A percentile compares a stretch with the other conserved stretches of the same genome.
phyloP scores from a whole-genome alignment of 106 monocot species.

The Apostasia shenzhenica region DNA sequence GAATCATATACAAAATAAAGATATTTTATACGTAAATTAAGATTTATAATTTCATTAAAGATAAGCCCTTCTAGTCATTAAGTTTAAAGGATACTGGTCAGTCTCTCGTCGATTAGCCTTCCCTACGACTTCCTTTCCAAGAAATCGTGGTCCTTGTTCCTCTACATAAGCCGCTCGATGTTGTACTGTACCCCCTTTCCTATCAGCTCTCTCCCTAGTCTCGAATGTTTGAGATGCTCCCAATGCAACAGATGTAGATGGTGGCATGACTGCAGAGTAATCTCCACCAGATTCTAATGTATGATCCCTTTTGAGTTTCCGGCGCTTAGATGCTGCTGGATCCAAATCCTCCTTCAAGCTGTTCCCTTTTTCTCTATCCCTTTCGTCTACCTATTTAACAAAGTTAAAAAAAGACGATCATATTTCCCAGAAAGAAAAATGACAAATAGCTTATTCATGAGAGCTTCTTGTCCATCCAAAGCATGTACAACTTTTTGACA shows the following conservation, averaged over 20 bases:
- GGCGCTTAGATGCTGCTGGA: slow-evolving; percentile 41
- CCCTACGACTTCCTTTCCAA: slow-evolving; percentile 64
- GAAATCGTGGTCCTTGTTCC: slow-evolving; percentile 51
- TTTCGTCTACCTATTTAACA: slow-evolving; percentile 61
- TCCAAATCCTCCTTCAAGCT: slow-evolving; percentile 78
- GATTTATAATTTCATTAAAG: too few species aligned
- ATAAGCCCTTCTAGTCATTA: too few species aligned
- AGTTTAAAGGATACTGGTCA: slow-evolving; percentile 76
- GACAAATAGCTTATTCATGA: background rate
- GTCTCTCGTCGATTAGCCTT: slow-evolving; percentile 65
- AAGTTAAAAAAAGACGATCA: background rate
- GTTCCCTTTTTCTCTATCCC: slow-evolving; percentile 81
- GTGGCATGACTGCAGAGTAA: slow-evolving; percentile 40
- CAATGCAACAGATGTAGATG: slow-evolving; percentile 21
- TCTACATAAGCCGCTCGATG: slow-evolving; percentile 59
- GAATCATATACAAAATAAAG: background rate
- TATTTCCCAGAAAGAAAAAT: background rate
- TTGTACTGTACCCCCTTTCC: slow-evolving; percentile 40
- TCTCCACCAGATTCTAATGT: slow-evolving; percentile 46
- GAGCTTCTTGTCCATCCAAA: too few species aligned
- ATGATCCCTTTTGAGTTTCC: slow-evolving; percentile 77
- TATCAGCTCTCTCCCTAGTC: slow-evolving; percentile 63
- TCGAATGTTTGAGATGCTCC: slow-evolving; percentile 51
- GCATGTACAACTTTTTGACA: too few species aligned
- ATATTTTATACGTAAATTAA: too few species aligned